These are phyloP conservation scores for Pulveroboletus sp. DNA, from an alignment of 768 basidiomycete genomes.

Conservation along the genomic window DNA sequence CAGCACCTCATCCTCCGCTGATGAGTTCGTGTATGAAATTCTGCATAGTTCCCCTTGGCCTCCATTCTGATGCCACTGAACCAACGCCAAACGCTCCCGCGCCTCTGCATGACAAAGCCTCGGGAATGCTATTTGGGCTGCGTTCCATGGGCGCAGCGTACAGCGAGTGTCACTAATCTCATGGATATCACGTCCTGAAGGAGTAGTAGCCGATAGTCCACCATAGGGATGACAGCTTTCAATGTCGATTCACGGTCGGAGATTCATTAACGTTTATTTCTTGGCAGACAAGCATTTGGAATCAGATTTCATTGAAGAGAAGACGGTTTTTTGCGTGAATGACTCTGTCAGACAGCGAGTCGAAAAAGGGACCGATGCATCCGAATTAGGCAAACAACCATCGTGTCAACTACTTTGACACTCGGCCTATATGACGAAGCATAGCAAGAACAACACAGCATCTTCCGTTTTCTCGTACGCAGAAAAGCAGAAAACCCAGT, in stretches of 20 bases:
- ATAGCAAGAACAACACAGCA: constrained; percentile 87
- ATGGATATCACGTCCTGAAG: constrained; percentile 23
- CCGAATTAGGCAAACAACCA: background rate
- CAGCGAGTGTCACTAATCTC: constrained; percentile 41
- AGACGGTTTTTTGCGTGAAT: too few species aligned
- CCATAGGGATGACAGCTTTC: too few species aligned
- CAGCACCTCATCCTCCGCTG: too few species aligned
- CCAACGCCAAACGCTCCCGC: constrained; percentile 32
- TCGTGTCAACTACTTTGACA: background rate
- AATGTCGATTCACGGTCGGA: background rate
- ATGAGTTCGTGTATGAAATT: constrained; percentile 27
- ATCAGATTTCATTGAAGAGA: background rate
- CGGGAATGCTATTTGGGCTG: constrained; percentile 42
- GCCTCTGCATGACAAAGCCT: constrained; percentile 30
- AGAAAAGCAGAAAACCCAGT: constrained; percentile 75
- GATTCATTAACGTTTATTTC: background rate
- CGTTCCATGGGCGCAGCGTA: constrained; percentile 44
- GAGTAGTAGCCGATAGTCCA: too few species aligned
- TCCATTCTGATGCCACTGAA: constrained; percentile 31
- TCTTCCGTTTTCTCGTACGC: constrained; percentile 89
- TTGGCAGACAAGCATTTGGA: background rate
- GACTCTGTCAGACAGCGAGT: too few species aligned
- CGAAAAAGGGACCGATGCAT: too few species aligned
- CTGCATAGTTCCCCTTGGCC: constrained; percentile 39
- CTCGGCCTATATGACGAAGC: constrained; percentile 63